Evolutionary conservation across 164 flowering plant species (phyloP), one percentile per base, ranked within the genome.

Genomic region (Cinnamomum chago): DNA sequence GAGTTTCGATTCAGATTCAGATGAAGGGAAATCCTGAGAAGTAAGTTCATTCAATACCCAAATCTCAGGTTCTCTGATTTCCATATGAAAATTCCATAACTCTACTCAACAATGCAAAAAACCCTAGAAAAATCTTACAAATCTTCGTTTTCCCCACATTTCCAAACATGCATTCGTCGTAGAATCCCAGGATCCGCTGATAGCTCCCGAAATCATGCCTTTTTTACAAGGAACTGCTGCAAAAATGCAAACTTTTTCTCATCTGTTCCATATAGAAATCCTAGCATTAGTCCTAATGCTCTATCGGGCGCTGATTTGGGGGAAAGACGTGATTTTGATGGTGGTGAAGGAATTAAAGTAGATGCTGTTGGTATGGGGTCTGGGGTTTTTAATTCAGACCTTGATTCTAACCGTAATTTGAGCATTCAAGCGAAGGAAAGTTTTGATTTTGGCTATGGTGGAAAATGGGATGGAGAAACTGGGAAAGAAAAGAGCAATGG

Each of bases 231-330:
- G 35, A 18, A 50, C 27, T 9, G 27, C 50, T 20, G 28, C 20
- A 55, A 64, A 62, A 7, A 18, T 67, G 23, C 30, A 58, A 58
- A 71, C 5, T 70, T 28, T 68, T 81, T 74, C 68, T 84, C 88
- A 9, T 77, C 85, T 3, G 68, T 70, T 25, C 65, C 80, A 70
- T 71, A 79, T 18, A 62, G 70, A 70, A 80, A 72, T 74, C 73
- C 64, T n/a, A 64, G 72, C 30, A 40, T 40, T 9, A 40, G 47
- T 7, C 23, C 51, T 62, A 64, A 47, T 72, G 20, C 52, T 74
- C 1, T 2, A 58, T 68, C 52, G 24, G 73, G 64, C 74, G 17
- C 52, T 72, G 1, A 4, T 65, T 68, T 60, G n/a, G 73, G 62
- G 9, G 25, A 67, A 70, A 50, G 62, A 15, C 68, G n/a, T 27